Conservation (phyloP, 225 moss, liverwort and hornwort genomes). For the Anthoceros angustus region DNA sequence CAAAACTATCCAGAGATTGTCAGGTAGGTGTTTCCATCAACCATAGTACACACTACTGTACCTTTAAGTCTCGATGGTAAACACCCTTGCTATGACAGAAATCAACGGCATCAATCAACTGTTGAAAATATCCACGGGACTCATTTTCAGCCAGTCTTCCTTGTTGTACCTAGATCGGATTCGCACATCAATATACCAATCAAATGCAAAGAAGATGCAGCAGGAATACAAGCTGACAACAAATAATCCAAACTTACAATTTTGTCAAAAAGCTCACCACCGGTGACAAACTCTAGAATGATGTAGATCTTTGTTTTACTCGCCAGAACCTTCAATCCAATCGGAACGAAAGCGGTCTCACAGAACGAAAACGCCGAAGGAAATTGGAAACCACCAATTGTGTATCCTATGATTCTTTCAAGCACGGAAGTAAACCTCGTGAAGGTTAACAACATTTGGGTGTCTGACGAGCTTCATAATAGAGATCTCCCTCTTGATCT, state of each 20-base stretch:
- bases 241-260: constrained; percentile 36
- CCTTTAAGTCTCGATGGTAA: constrained; percentile 98
- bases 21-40: not conserved
- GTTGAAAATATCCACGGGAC: constrained; percentile 87
- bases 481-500: constrained; percentile 97
- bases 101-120: constrained; percentile 87
- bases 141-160: constrained; percentile 77
- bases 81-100: constrained; percentile 98
- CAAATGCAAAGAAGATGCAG: not conserved
- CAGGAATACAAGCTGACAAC: too few relatives aligned
- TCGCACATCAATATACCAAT: not conserved
- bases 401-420: too few relatives aligned
- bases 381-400: too few relatives aligned
- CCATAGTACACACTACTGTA: constrained; percentile 9
- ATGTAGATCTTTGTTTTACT: constrained; percentile 89
- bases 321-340: constrained; percentile 52
- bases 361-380: not conserved
- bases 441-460: constrained; percentile 80
- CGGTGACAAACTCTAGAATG: constrained; percentile 88
- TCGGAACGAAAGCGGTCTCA: too few relatives aligned
- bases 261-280: constrained; percentile 96
- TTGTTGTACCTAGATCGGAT: constrained; percentile 55
- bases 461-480: constrained; percentile 99
- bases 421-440: constrained; percentile 38
- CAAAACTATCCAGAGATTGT: not conserved